These are phyloP conservation scores for Bathelium albidoporum DNA, from an alignment of 495 filamentous ascomycete species.

Conservation along the genomic window DNA sequence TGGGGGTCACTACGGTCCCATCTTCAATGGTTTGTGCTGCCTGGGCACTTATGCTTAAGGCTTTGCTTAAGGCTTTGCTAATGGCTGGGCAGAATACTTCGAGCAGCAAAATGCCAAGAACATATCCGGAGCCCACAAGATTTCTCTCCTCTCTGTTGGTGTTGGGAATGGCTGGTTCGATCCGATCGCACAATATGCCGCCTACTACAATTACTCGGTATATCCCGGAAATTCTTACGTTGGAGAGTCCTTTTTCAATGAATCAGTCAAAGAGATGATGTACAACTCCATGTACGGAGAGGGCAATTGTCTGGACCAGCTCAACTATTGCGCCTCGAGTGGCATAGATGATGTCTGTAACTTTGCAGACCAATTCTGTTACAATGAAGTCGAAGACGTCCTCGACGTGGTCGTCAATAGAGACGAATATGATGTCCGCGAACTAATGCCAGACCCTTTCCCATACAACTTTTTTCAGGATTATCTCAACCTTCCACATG, in stretches of 20 bases:
- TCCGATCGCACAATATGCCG: conserved; percentile 49
- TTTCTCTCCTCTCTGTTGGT: conserved; percentile 45
- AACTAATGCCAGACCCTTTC: conserved; percentile 43
- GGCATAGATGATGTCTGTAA: conserved; percentile 41
- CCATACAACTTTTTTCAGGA: conserved; percentile 17
- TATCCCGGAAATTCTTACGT: conserved; percentile 8
- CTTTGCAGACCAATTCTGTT: conserved; percentile 45
- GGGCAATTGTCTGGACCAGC: conserved; percentile 53
- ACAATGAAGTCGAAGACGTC: conserved; percentile 40
- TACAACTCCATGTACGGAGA: conserved; percentile 52
- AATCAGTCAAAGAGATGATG: conserved; percentile 30
- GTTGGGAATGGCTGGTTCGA: conserved; percentile 53
- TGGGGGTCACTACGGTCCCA: conserved; percentile 54
- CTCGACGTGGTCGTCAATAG: conserved; percentile 43
- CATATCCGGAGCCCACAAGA: conserved; percentile 32
- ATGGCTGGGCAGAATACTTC: conserved; percentile 41
- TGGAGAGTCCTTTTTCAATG: conserved; percentile 14
- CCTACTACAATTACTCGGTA: conserved; percentile 55
- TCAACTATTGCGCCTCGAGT: conserved; percentile 39
- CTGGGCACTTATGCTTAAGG: not conserved
- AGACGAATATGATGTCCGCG: conserved; percentile 53
- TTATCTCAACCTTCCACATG: conserved; percentile 22
- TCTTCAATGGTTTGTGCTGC: conserved; percentile 36
- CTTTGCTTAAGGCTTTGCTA: too few relatives aligned
- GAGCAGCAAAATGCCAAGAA: conserved; percentile 51